A percentile compares a stretch with the other conserved stretches of the same genome.
phyloP scores from a whole-genome alignment of 371 early-diverging fungal genomes.

The Mortierella sp. region DNA sequence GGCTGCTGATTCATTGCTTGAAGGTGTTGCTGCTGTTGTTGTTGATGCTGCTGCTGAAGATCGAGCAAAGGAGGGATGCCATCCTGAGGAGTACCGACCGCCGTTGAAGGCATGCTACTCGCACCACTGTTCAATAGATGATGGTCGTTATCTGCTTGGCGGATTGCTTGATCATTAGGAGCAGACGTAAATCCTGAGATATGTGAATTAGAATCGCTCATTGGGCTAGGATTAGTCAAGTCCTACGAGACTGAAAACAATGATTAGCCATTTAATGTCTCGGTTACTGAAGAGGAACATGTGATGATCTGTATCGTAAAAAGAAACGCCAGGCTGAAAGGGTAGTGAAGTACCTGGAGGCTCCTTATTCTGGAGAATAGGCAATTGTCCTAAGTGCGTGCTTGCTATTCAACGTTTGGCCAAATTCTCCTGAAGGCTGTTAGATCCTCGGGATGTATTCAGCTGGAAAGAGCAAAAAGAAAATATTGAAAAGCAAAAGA shows the following conservation, averaged over 20 bases:
- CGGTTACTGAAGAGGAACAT: neutral
- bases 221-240: constrained; percentile 1
- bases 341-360: constrained; percentile 2
- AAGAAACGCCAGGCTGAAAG: neutral
- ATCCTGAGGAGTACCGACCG: constrained; percentile 1
- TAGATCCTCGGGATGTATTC: constrained; percentile 5
- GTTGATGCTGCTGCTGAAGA: constrained; percentile 33
- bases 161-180: constrained; percentile 19
- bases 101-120: constrained; percentile 19
- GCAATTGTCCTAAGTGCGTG: neutral
- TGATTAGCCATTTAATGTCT: constrained; percentile 3
- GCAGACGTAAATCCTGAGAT: constrained; percentile 21
- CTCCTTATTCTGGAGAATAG: neutral
- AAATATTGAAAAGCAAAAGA: neutral
- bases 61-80: neutral
- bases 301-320: neutral
- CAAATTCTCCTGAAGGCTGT: neutral
- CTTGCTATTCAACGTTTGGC: neutral
- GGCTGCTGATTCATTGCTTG: constrained; percentile 11
- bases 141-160: constrained; percentile 9
- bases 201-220: constrained; percentile 24
- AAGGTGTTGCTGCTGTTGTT: constrained; percentile 16
- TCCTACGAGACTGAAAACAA: neutral
- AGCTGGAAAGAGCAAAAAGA: neutral
- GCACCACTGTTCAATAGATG: constrained; percentile 9